Conservation (phyloP, 805 yeast genomes). For the Vanderwaltozyma polyspora region DNA sequence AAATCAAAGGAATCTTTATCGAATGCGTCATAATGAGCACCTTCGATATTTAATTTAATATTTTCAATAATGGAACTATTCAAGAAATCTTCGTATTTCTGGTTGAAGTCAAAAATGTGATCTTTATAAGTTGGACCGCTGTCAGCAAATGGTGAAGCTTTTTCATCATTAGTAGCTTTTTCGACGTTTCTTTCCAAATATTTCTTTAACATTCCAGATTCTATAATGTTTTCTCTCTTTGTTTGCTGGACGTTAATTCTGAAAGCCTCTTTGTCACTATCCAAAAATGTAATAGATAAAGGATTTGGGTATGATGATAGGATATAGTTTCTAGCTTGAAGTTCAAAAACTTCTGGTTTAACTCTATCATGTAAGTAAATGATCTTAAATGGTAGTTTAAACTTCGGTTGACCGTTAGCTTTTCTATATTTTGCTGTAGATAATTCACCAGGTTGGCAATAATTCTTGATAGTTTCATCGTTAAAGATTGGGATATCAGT, state of each 20-base stretch:
- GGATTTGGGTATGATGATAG: constrained; percentile 11
- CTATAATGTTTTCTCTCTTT: constrained; percentile 9
- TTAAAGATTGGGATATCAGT: not conserved
- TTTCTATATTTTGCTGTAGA: not conserved
- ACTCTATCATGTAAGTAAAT: constrained; percentile 12
- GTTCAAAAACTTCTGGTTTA: constrained; percentile 22
- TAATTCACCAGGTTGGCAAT: too few relatives aligned
- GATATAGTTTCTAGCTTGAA: constrained; percentile 20
- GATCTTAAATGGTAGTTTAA: constrained; percentile 9
- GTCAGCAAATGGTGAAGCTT: not conserved
- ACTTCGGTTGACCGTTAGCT: constrained; percentile 1
- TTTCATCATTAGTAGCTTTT: not conserved
- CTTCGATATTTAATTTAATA: constrained; percentile 9
- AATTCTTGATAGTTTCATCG: too few relatives aligned
- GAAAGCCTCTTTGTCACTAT: constrained; percentile 8
- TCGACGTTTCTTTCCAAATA: constrained; percentile 5
- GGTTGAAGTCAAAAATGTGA: constrained; percentile 13
- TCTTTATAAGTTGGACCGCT: not conserved
- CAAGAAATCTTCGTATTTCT: constrained; percentile 12
- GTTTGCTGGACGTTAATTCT: constrained; percentile 7
- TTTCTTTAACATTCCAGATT: constrained; percentile 10
- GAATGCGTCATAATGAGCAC: constrained; percentile 5
- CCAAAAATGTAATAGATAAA: constrained; percentile 12
- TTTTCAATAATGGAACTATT: constrained; percentile 3
- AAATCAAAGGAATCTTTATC: constrained; percentile 8